Evolutionary conservation across 805 yeast genomes (phyloP), one percentile per base, ranked within the genome.

Genomic region (Spathaspora arborariae): DNA sequence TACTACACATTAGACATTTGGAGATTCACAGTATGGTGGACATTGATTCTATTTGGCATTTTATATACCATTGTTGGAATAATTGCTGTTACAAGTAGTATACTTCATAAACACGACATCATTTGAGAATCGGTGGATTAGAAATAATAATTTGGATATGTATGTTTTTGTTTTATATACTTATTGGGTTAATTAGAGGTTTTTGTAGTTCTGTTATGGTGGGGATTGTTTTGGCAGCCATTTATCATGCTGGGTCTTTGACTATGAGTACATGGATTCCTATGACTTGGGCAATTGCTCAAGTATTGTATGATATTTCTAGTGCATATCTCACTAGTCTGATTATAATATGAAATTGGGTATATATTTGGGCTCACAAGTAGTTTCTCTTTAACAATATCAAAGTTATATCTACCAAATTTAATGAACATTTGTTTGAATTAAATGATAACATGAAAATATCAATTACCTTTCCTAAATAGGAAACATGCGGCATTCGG

Each of bases 231-330:
- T 58, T 87, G 15, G 84, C 84, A 30, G 86, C 89, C 1, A 77
- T 90, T 5, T 91, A 91, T 67, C 72, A 76, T 45, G 82, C 96
- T 0, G 96, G 96, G 0, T 74, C 85, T 20, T 81, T 92, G 56
- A 78, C 85, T 19, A 88, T 94, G 95, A 84, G 95, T 10, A 88
- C 97, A 0, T 92, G 99, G 99, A 81, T 92, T 6, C 98, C 99
- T 0, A 76, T 92, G 53, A 78, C 85, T 46, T 88, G 91, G 81
- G 94, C 82, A 0, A 64, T 85, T 2, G 77, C 85, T 3, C 82
- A 81, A 54, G 73, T 87, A 4, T 59, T 89, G 38, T 86, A 79
- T 62, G 80, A 85, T 58, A 74, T 88, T 27, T 70, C 84, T 30
- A 76, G 83, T 8, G 76, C 87, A 5, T 88, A 85, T 60, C 80